These are phyloP conservation scores for Komagataella ulmi DNA, from an alignment of 805 yeast species.

Conservation along the genomic window DNA sequence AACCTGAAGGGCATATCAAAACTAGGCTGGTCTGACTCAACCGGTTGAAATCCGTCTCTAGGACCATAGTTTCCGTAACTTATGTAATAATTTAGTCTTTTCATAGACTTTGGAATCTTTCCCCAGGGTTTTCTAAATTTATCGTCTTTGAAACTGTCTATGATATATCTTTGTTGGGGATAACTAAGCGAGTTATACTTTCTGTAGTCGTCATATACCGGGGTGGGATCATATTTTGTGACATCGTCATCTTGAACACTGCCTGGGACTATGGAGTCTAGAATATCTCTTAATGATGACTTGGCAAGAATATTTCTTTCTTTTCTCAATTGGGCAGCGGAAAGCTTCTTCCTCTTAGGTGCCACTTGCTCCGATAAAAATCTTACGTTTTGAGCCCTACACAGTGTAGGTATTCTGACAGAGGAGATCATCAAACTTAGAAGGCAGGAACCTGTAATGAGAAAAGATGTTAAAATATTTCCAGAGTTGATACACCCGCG, in stretches of 20 bases:
- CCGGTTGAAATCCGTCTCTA: constrained; percentile 37
- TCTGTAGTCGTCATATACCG: constrained; percentile 16
- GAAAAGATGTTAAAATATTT: neutral
- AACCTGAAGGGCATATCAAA: constrained; percentile 45
- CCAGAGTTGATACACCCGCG: neutral
- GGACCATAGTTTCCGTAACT: constrained; percentile 66
- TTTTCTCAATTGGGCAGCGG: constrained; percentile 9
- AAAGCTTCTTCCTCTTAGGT: neutral
- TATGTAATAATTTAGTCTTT: constrained; percentile 44
- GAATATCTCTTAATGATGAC: constrained; percentile 25
- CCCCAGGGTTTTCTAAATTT: constrained; percentile 43
- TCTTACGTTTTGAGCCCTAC: neutral
- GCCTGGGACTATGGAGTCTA: constrained; percentile 14
- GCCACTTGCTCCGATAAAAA: neutral
- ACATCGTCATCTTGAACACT: constrained; percentile 13
- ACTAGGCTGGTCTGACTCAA: constrained; percentile 34
- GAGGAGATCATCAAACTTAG: neutral
- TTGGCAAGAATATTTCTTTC: constrained; percentile 21
- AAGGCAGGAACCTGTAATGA: neutral
- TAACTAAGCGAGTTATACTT: constrained; percentile 19
- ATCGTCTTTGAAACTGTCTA: constrained; percentile 30
- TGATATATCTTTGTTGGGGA: constrained; percentile 44
- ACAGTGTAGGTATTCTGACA: neutral
- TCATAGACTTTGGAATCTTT: constrained; percentile 30
- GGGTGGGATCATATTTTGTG: constrained; percentile 19